Evolutionary conservation across 495 filamentous ascomycete species (phyloP), one percentile per base, ranked within the genome.

Genomic region (Aspergillus steynii): DNA sequence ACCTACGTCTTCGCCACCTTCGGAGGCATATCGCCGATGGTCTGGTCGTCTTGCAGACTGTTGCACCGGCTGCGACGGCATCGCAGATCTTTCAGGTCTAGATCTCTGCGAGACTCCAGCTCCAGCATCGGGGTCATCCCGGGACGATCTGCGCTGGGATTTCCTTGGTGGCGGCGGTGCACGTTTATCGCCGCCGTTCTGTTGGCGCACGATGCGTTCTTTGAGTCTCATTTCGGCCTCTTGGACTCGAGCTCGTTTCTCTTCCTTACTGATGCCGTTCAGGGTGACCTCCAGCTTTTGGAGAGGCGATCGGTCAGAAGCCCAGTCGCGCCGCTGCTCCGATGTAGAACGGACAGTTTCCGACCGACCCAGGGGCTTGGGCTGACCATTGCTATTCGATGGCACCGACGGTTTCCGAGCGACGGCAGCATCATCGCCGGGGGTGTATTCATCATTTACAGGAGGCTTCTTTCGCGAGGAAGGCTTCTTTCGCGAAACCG

Each of bases 201-300:
- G 45, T 14, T 73, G 65, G 31, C 73, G 70, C 28, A 74, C 76
- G 57, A 81, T 73, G 8, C 75, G 72, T 80, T 78, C 86, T 74
- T 68, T 83, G 74, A 69, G 62, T 61, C 78, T 79, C 54, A 80
- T 75, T 68, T 97, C 93, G 2, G 90, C 89, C 69, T 93, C 87
- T 73, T 92, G 82, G n/a, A 89, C 84, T 52, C 89, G 83, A 2
- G 90, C 90, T 60, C 90, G 83, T 69, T 92, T 96, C 68, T 96
- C 93, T 67, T 96, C 92, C 71, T 96, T 96, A 71, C 88, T 96
- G 65, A 96, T 93, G 71, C 90, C 91, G 71, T 85, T 87, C 59
- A 97, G 80, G 55, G 91, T 92, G 46, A 89, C 85, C 76, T 97
- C 95, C 56, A 99, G 85, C 72, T 87, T 93, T 71, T 98, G 95